Base-by-base conservation (phyloP, 2,329 filamentous ascomycete species). In the Orbilia ellipsospora region DNA sequence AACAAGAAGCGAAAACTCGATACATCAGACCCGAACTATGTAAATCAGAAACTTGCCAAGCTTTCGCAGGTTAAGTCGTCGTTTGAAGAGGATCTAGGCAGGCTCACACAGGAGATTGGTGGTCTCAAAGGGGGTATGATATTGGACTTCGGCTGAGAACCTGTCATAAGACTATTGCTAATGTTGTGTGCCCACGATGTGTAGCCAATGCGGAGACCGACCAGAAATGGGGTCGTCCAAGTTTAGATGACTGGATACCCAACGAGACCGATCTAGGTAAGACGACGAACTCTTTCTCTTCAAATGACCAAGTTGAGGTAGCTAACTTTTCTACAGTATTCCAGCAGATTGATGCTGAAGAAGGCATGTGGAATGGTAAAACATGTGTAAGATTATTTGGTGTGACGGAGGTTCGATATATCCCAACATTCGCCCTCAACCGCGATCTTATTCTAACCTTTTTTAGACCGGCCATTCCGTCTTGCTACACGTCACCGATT, bases 41-140 rank as follows among this genome's bases (percentile, higher is more conserved):
- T 63, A 16, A 75, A 77, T 42, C 78, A 74, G 28, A 74, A 79
- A 42, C 70, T 73, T 2, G 78, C 77, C 18, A 77, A 74, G 57
- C 42, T 74, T n/a, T 90, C 90, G 2, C 87, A 90, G 78, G 85
- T 88, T 15, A 97, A 96, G 84, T 97, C 93, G 82, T 88, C 91
- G 66, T 99, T 99, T 82, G 95, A 98, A 83, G 93, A 97, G 81
- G 92, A 97, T 1, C 86, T 99, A 77, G 94, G 97, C 86, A 97
- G 96, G 85, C 88, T 99, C 83, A 95, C 93, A 77, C 94, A 98
- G 83, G 93, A 97, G 81, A 94, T 98, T 77, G 90, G 88, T 23
- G 91, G 90, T 18, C 85, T 96, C 78, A 97, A 94, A 73, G 78
- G 68, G 77, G 79, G 78, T 80, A 28, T 48, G 10, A 85, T 87